phyloP scores from a whole-genome alignment of 176 grass and related monocot species.

The Oryza australiensis region DNA sequence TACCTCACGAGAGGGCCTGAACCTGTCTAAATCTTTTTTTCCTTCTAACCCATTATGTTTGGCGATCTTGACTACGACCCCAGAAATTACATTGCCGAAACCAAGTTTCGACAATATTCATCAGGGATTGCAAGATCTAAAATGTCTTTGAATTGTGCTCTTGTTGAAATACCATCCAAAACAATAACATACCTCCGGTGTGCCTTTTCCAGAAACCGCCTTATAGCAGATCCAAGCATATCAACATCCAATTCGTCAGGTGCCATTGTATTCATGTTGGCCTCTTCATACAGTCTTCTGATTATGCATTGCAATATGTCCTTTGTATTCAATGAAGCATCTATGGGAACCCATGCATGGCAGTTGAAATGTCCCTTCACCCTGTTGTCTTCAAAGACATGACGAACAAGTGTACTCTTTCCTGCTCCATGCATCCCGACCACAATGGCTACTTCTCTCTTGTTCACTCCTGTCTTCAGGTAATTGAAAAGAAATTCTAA shows the following conservation, averaged over 20 bases:
- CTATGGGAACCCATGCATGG: background rate
- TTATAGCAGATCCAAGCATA: conserved; percentile 6
- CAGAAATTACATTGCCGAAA: too few species aligned
- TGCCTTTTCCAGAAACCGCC: background rate
- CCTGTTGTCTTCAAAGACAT: background rate
- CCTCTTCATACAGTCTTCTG: conserved; percentile 2
- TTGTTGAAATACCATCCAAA: conserved; percentile 9
- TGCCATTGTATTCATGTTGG: background rate
- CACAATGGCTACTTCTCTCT: background rate
- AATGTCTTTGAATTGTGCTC: background rate
- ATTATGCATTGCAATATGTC: background rate
- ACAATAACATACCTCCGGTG: background rate
- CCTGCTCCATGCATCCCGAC: conserved; percentile 7
- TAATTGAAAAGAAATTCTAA: background rate
- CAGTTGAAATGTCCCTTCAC: conserved; percentile 3
- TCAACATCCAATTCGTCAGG: background rate
- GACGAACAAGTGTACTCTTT: conserved; percentile 1
- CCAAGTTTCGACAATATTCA: too few species aligned
- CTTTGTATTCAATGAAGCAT: background rate
- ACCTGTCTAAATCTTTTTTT: too few species aligned
- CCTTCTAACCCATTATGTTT: too few species aligned
- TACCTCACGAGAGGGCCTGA: too few species aligned
- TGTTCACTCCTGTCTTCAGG: background rate
- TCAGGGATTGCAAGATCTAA: conserved; percentile 1
- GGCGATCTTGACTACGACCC: too few species aligned